Base-by-base conservation (phyloP, 495 filamentous ascomycete genomes). In the Penicillium tannophilum region DNA sequence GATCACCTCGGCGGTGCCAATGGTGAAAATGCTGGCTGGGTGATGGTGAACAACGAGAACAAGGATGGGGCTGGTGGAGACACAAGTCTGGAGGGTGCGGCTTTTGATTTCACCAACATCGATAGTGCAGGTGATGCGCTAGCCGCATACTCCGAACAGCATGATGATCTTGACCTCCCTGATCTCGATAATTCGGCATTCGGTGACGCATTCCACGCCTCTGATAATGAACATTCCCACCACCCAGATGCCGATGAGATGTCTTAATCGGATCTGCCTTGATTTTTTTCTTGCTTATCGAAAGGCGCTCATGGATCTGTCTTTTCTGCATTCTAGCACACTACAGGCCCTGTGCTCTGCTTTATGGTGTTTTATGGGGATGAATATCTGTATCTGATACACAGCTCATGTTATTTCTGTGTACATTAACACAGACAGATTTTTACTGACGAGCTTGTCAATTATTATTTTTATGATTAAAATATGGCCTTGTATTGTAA, bases 71-170 rank as follows among this genome's bases (percentile, higher is more conserved):
- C 63, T 16, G 59, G 59, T 10, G 72, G 67, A 31, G 74, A 76
- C 51, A 49, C 59, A 8, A 72, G 69, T 43, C 67, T 80, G 10
- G 74, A 81, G 17, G 63, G 70, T 8, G 69, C 68, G 60, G 79
- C 78, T 58, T 86, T 85, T 45, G 78, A 78, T 51, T 84, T 86
- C 52, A 80, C 77, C 62, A 83, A 82, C 61, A 80, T 88, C 57
- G 82, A 87, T 62, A 81, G 79, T 33, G 84, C 85, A 0, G 85
- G 86, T 6, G 84, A 86, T 70, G 84, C 82, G 9, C 66, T 88
- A n/a, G 82, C 83, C 6, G 83, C 82, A 16, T 88, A 80, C 59
- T 77, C 71, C n/a, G 78, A 80, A 49, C 79, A 81, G 49, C 74
- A 82, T 41, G 83, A 78, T 42, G 79, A 72, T 1, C 61, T 79